Evolutionary conservation across 2,329 filamentous ascomycete species (phyloP), one percentile per base, ranked within the genome.

Genomic region (Didymella sp.): DNA sequence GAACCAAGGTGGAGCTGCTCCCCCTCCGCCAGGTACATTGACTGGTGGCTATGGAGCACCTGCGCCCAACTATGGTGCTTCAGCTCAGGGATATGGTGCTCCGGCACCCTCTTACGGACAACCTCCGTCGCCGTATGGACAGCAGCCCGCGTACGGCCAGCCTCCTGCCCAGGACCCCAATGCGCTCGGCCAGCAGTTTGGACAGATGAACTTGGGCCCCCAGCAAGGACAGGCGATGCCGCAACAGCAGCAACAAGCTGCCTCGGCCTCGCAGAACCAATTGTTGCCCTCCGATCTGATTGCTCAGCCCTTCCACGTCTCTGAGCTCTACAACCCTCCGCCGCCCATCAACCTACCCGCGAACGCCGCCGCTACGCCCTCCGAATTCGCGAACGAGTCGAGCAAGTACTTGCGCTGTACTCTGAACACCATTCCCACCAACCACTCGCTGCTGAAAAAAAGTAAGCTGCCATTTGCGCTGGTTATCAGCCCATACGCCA

Each of bases 351-450:
- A 96, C 67, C 82, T 99, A 38, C 95, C 95, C 44, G 87, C 92
- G 48, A 96, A 96, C 79, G 94, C 97, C 73, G 91, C 96, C 53
- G 91, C 96, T 51, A 98, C 94, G 21, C 90, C 92, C 56, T 98
- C 95, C 41, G 91, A 92, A 42, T 84, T 90, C 74, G 89, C 95
- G 59, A 99, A 98, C 79, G 96, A 93, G 80, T 87, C 92, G 51
- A 86, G 93, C 22, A 96, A 96, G 82, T 99, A 96, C 76, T 89
- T 98, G 63, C 91, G 95, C 67, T 98, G 95, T 19, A 98, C 95
- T 6, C 80, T 99, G 63, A 98, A 98, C 76, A 92, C 92, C 24
- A 89, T 97, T 40, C 95, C 95, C 2, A 96, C 92, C 21, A 97
- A 91, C 56, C 87, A 96, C 77, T 95, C 91, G 19, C 84, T 98